Base-by-base conservation (phyloP, 768 basidiomycete genomes). In the Dacryopinax primogenitus region DNA sequence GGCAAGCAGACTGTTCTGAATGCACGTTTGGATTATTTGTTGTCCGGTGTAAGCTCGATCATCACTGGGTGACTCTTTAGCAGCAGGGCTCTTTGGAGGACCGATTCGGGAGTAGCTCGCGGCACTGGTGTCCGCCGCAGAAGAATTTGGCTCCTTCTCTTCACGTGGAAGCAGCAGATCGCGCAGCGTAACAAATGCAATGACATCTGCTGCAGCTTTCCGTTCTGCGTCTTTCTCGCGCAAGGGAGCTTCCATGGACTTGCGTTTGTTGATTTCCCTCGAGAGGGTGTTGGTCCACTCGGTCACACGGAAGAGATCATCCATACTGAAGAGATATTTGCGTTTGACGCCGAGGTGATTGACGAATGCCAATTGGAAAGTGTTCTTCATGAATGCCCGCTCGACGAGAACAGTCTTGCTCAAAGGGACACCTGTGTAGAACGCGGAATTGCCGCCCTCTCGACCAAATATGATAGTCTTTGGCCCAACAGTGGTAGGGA, bases 341-440 rank as follows among this genome's bases (percentile, higher is more conserved):
- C 92, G 83, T 74, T 87, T 89, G 64, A 77, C 66, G 33, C 85
- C 84, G 33, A 78, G 72, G 63, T 76, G 76, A 64, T 73, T 76
- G 35, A 71, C 23, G 11, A 98, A 97, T 1, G 92, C 86, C 34
- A 97, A 76, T 73, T 96, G 91, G 81, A 98, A 94, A 0, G 94
- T 96, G 73, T 97, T 89, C 66, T 86, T 84, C 95, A 97, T 97
- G 77, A 97, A 97, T 0, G 91, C 86, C 21, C 92, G 86, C 72
- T 95, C 92, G 66, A 95, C 85, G 23, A 82, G 79, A 70, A 98
- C 78, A 3, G 85, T 79, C 69, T 83, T 86, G 73, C 86, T 91
- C 64, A 88, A 78, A 16, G 92, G 88, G 33, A 98, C 78, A 32
- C 89, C 88, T 1, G 85, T 77, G 73, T 97, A 98, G 64, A 84